Evolutionary conservation across 2,329 filamentous ascomycete genomes (phyloP).

Genomic region (Xylaria arbuscula): DNA sequence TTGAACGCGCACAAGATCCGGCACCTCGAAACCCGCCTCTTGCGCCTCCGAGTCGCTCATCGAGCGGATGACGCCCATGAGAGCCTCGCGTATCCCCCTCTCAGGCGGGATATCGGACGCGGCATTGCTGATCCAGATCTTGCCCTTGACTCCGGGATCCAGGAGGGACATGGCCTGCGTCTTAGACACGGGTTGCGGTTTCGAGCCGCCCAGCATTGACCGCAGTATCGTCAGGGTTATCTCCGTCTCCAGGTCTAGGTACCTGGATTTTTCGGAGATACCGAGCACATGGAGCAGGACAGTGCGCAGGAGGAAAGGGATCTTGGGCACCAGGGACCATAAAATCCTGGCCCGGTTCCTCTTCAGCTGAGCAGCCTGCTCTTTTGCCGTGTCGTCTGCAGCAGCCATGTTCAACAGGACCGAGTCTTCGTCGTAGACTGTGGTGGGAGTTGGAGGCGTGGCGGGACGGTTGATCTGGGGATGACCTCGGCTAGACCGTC

Average conservation of each 20-base stretch:
- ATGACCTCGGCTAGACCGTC: slow-evolving; percentile 4
- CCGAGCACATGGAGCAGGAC: slow-evolving; percentile 72
- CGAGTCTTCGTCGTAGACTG: neutral
- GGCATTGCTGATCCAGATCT: slow-evolving; percentile 83
- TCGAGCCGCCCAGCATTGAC: slow-evolving; percentile 64
- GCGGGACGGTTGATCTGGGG: neutral
- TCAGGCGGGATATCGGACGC: slow-evolving; percentile 69
- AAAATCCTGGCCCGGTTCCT: slow-evolving; percentile 41
- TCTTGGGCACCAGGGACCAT: slow-evolving; percentile 59
- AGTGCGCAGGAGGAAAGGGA: slow-evolving; percentile 72
- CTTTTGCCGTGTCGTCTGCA: slow-evolving; percentile 13
- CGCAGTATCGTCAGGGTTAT: slow-evolving; percentile 79
- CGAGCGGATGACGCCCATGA: slow-evolving; percentile 68
- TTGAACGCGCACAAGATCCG: slow-evolving; percentile 68
- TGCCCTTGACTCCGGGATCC: slow-evolving; percentile 71
- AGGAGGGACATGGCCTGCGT: slow-evolving; percentile 62
- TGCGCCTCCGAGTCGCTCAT: slow-evolving; percentile 56
- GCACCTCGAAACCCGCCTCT: slow-evolving; percentile 54
- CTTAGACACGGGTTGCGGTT: slow-evolving; percentile 65
- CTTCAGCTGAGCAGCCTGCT: slow-evolving; percentile 31
- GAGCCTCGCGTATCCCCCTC: slow-evolving; percentile 65
- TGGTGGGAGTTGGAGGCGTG: slow-evolving; percentile 13
- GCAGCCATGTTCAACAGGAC: slow-evolving; percentile 11
- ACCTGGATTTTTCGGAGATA: slow-evolving; percentile 75
- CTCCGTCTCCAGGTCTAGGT: slow-evolving; percentile 82